phyloP scores from a whole-genome alignment of 176 grass and related monocot genomes.

The Oryza meridionalis region DNA sequence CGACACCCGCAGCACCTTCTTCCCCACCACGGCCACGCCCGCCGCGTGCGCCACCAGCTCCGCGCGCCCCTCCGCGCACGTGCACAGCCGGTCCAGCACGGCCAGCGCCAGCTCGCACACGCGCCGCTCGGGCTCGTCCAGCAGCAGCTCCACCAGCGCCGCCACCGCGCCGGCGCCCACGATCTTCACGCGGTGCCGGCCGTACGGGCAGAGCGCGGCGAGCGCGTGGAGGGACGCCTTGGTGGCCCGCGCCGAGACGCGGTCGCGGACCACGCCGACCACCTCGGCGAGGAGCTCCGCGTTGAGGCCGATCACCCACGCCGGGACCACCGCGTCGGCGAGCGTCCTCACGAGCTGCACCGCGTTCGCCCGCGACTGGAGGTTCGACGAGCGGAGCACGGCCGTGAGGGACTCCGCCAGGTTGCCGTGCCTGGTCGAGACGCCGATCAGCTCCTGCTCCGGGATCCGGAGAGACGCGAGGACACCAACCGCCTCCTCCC shows the following conservation, averaged over 20 bases:
- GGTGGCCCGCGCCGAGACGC: constrained; percentile 51
- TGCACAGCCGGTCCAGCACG: constrained; percentile 71
- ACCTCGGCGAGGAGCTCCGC: constrained; percentile 67
- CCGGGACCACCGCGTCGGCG: constrained; percentile 43
- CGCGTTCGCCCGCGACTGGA: constrained; percentile 54
- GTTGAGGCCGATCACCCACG: constrained; percentile 45
- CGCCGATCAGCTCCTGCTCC: constrained; percentile 48
- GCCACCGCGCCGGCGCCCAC: constrained; percentile 59
- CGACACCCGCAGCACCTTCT: constrained; percentile 73
- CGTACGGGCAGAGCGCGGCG: constrained; percentile 49
- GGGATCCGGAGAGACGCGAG: constrained; percentile 71
- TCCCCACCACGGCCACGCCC: constrained; percentile 67
- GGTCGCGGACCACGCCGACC: constrained; percentile 52
- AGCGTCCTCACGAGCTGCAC: constrained; percentile 60
- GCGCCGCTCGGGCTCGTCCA: constrained; percentile 63
- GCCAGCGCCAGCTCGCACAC: constrained; percentile 68
- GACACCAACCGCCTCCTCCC: constrained; percentile 68
- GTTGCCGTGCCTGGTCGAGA: constrained; percentile 46
- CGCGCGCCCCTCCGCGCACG: constrained; percentile 85
- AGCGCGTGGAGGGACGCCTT: constrained; percentile 72
- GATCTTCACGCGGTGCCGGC: constrained; percentile 71
- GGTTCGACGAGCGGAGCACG: constrained; percentile 59
- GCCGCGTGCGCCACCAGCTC: constrained; percentile 70
- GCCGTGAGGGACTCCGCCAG: constrained; percentile 55
- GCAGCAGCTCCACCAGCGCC: constrained; percentile 65